A percentile compares a stretch with the other conserved stretches of the same genome.
Evolutionary conservation across 1,284 basidiomycete species (phyloP).

Genomic region (Ganoderma boninense): DNA sequence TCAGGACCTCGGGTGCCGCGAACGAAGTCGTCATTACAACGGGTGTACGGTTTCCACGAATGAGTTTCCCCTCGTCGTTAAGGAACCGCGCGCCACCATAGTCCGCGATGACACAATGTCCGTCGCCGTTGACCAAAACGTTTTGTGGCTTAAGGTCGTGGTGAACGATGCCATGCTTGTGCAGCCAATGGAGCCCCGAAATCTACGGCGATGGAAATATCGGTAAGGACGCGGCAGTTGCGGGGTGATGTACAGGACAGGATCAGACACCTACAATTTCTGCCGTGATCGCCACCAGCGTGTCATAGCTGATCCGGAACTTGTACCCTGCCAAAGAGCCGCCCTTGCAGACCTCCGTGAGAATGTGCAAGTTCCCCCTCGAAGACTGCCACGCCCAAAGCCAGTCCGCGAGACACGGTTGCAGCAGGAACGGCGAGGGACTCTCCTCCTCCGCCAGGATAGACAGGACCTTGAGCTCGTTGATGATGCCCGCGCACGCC

Average conservation of each 20-base stretch:
- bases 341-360: slow-evolving; percentile 35
- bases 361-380: slow-evolving; percentile 34
- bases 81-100: slow-evolving; percentile 53
- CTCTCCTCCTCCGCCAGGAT: slow-evolving; percentile 16
- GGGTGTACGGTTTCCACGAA: slow-evolving; percentile 8
- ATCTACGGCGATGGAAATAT: slow-evolving; percentile 13
- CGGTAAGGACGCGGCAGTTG: background rate
- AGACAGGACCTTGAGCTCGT: slow-evolving; percentile 36
- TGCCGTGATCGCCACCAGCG: slow-evolving; percentile 32
- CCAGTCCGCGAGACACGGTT: slow-evolving; percentile 23
- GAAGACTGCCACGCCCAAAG: slow-evolving; percentile 38
- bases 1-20: slow-evolving; percentile 39
- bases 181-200: slow-evolving; percentile 38
- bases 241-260: background rate
- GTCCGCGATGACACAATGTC: slow-evolving; percentile 72
- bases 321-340: slow-evolving; percentile 33
- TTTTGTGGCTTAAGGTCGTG: slow-evolving; percentile 75
- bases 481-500: slow-evolving; percentile 32
- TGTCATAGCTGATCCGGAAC: slow-evolving; percentile 13
- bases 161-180: slow-evolving; percentile 38
- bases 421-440: slow-evolving; percentile 32
- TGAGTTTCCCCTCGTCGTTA: slow-evolving; percentile 14
- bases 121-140: slow-evolving; percentile 68
- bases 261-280: slow-evolving; percentile 35
- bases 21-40: slow-evolving; percentile 31